Evolutionary conservation across 2,329 filamentous ascomycete genomes (phyloP).

Genomic region (Xylaria sp.): DNA sequence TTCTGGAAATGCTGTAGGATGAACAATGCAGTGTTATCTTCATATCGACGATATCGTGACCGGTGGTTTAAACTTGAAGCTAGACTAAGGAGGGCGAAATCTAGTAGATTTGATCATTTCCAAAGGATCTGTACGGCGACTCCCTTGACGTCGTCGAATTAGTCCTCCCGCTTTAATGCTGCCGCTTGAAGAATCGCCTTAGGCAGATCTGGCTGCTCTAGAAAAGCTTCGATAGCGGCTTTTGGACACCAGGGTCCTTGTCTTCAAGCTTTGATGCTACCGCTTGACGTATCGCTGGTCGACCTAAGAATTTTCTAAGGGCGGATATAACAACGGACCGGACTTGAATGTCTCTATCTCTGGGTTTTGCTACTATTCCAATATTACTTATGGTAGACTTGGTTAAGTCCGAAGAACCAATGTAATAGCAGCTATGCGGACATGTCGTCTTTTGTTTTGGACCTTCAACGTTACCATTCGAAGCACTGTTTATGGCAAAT

Average conservation of each 20-base stretch:
- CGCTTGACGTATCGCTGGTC: neutral
- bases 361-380: neutral
- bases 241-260: neutral
- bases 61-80: neutral
- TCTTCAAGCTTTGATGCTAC: neutral
- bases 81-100: neutral
- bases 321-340: neutral
- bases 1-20: neutral
- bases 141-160: neutral
- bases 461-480: no score
- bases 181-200: neutral
- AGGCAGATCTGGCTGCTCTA: neutral
- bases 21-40: neutral
- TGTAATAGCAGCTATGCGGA: neutral
- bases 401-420: neutral
- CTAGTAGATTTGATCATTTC: neutral
- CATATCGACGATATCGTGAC: fast-evolving
- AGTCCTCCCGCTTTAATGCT: neutral
- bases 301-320: neutral
- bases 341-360: neutral
- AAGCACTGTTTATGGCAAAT: no score
- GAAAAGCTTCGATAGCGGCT: no score
- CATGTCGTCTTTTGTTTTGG: neutral
- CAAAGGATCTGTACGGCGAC: neutral
- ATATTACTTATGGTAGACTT: neutral